Conservation (phyloP, 1,284 basidiomycete species). For the Athelia psychrophila region DNA sequence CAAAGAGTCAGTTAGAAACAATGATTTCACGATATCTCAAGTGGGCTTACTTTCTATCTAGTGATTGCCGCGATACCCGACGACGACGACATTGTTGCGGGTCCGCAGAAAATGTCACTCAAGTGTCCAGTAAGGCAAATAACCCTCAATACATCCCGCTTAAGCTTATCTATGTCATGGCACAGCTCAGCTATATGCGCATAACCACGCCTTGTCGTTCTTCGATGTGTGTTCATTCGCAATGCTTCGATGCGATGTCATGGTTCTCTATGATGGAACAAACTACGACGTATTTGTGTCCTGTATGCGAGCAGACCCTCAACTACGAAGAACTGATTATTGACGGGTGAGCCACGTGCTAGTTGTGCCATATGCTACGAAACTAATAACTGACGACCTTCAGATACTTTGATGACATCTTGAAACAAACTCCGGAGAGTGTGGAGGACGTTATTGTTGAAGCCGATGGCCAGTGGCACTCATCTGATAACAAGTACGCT, state of each 20-base stretch:
- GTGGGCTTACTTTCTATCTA: constrained; percentile 26
- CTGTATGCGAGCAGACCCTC: constrained; percentile 86
- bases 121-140: constrained; percentile 82
- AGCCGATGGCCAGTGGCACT: constrained; percentile 95
- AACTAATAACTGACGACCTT: constrained; percentile 4
- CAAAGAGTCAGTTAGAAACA: constrained; percentile 48
- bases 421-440: constrained; percentile 71
- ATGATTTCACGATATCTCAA: constrained; percentile 5
- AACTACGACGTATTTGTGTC: constrained; percentile 95
- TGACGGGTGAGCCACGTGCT: constrained; percentile 69
- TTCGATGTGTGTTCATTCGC: constrained; percentile 81
- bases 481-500: constrained; percentile 80
- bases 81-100: constrained; percentile 88
- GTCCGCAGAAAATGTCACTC: constrained; percentile 83
- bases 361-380: constrained; percentile 6
- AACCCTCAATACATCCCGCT: neutral
- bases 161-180: neutral
- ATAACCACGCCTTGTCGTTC: constrained; percentile 88
- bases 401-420: constrained; percentile 83
- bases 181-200: constrained; percentile 85
- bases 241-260: constrained; percentile 94
- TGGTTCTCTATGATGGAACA: constrained; percentile 97
- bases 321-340: constrained; percentile 83
- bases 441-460: constrained; percentile 94
- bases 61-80: constrained; percentile 60